phyloP scores from a whole-genome alignment of 2,329 filamentous ascomycete species.

The Penicillium sp. region DNA sequence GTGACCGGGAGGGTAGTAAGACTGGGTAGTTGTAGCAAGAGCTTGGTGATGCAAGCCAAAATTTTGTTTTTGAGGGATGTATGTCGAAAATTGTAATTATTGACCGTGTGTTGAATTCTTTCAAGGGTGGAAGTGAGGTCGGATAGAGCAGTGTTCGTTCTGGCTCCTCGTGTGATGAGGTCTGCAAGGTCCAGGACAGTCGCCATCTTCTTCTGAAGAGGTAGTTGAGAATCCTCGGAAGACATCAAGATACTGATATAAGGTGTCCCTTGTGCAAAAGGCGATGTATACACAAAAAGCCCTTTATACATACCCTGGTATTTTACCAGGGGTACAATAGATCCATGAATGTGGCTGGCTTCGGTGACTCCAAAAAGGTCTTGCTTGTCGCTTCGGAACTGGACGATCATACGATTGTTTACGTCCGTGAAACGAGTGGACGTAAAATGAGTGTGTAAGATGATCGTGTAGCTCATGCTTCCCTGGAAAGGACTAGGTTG shows the following conservation, averaged over 20 bases:
- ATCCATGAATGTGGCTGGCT: slow-evolving; percentile 8
- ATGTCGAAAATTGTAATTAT: slow-evolving; percentile 9
- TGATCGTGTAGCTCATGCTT: slow-evolving; percentile 14
- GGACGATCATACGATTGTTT: slow-evolving; percentile 6
- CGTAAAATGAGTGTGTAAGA: slow-evolving; percentile 7
- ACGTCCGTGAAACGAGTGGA: neutral
- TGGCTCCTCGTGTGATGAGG: slow-evolving; percentile 12
- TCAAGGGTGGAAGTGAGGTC: slow-evolving; percentile 8
- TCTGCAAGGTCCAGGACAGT: slow-evolving; percentile 11
- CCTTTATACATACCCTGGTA: slow-evolving; percentile 13
- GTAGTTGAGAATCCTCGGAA: slow-evolving; percentile 9
- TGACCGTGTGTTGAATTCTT: slow-evolving; percentile 4
- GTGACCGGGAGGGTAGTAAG: slow-evolving; percentile 7
- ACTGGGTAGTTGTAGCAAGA: slow-evolving; percentile 5
- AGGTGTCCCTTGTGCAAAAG: slow-evolving; percentile 12
- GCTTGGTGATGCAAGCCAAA: slow-evolving; percentile 6
- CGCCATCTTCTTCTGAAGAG: slow-evolving; percentile 9
- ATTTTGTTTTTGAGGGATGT: slow-evolving; percentile 4
- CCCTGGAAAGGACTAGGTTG: slow-evolving; percentile 9
- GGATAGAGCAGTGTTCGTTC: slow-evolving; percentile 6
- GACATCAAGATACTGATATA: slow-evolving; percentile 14
- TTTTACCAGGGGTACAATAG: slow-evolving; percentile 11
- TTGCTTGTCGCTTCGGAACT: slow-evolving; percentile 12
- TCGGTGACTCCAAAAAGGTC: slow-evolving; percentile 9
- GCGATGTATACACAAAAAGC: slow-evolving; percentile 12